Evolutionary conservation across 352 stramenopile genomes (phyloP).

Genomic region (Phytopythium montanum): DNA sequence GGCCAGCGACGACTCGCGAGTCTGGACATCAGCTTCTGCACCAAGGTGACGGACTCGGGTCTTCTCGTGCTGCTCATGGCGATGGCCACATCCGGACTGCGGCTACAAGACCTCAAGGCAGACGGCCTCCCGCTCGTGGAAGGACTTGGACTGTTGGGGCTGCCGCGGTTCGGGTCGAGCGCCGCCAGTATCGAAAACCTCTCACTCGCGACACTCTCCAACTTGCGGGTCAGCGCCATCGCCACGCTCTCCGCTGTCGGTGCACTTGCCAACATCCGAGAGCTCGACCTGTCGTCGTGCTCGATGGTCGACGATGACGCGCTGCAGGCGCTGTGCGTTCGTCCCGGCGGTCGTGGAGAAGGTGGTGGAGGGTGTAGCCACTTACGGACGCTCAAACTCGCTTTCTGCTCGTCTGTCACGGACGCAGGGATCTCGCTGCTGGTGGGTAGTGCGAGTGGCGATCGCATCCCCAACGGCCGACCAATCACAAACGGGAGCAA

Average conservation of each 20-base stretch:
- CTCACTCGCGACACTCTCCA: slow-evolving; percentile 27
- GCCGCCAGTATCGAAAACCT: slow-evolving; percentile 22
- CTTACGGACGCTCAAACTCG: slow-evolving; percentile 37
- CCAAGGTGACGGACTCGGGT: slow-evolving; percentile 50
- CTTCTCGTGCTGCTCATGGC: slow-evolving; percentile 52
- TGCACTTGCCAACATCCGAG: slow-evolving; percentile 24
- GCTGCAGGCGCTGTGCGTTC: slow-evolving; percentile 38
- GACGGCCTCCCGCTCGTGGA: slow-evolving; percentile 47
- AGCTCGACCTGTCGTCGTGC: slow-evolving; percentile 55
- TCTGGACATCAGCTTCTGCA: slow-evolving; percentile 57
- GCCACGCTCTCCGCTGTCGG: slow-evolving; percentile 38
- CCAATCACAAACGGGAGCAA: neutral
- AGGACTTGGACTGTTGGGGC: slow-evolving; percentile 50
- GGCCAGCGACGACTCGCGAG: slow-evolving; percentile 18
- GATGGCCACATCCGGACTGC: slow-evolving; percentile 14
- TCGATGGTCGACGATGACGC: slow-evolving; percentile 50
- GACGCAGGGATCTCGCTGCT: slow-evolving; percentile 50
- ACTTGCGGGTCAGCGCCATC: slow-evolving; percentile 40
- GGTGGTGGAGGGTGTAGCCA: slow-evolving; percentile 17
- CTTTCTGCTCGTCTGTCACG: slow-evolving; percentile 50
- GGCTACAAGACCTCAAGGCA: slow-evolving; percentile 31
- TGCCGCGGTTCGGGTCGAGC: slow-evolving; percentile 16
- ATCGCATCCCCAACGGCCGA: neutral
- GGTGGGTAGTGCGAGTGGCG: slow-evolving; percentile 16
- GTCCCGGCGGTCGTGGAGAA: neutral